Evolutionary conservation across 495 filamentous ascomycete species (phyloP).

Genomic region (Annulohypoxylon stygium): DNA sequence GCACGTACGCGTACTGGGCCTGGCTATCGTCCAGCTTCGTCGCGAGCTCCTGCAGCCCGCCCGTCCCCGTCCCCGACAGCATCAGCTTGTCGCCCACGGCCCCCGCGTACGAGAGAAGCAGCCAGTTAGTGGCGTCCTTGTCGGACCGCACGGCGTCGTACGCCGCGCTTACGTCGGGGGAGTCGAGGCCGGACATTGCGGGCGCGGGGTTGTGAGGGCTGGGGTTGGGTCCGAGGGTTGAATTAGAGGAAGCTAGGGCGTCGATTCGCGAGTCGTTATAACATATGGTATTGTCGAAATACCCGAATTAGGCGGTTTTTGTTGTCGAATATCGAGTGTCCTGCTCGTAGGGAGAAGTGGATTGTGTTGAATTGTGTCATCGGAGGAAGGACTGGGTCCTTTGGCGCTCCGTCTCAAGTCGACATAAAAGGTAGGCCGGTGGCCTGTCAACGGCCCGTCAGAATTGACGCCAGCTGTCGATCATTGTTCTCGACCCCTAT

Average conservation of each 20-base stretch:
- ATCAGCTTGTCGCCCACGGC: slow-evolving; percentile 61
- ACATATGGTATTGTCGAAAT: slow-evolving; percentile 31
- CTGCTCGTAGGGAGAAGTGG: slow-evolving; percentile 22
- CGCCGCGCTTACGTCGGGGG: slow-evolving; percentile 61
- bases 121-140: slow-evolving; percentile 68
- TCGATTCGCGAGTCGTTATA: slow-evolving; percentile 30
- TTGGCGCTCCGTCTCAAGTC: slow-evolving; percentile 22
- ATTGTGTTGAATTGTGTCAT: slow-evolving; percentile 6
- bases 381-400: slow-evolving; percentile 8
- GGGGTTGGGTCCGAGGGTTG: neutral
- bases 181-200: slow-evolving; percentile 62
- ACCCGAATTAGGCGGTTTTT: slow-evolving; percentile 8
- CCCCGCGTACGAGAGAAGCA: slow-evolving; percentile 67
- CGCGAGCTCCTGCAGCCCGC: slow-evolving; percentile 64
- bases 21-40: slow-evolving; percentile 60
- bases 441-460: slow-evolving; percentile 28
- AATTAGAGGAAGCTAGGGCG: neutral
- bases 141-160: slow-evolving; percentile 68
- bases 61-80: slow-evolving; percentile 62
- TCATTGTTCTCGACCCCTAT: slow-evolving; percentile 25
- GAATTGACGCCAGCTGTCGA: slow-evolving; percentile 22
- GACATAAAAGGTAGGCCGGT: slow-evolving; percentile 18
- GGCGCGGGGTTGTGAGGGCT: slow-evolving; percentile 7
- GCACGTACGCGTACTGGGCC: slow-evolving; percentile 69
- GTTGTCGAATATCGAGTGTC: slow-evolving; percentile 28